Base-by-base conservation (phyloP, 768 basidiomycete genomes). In the Hebeloma cylindrosporum region DNA sequence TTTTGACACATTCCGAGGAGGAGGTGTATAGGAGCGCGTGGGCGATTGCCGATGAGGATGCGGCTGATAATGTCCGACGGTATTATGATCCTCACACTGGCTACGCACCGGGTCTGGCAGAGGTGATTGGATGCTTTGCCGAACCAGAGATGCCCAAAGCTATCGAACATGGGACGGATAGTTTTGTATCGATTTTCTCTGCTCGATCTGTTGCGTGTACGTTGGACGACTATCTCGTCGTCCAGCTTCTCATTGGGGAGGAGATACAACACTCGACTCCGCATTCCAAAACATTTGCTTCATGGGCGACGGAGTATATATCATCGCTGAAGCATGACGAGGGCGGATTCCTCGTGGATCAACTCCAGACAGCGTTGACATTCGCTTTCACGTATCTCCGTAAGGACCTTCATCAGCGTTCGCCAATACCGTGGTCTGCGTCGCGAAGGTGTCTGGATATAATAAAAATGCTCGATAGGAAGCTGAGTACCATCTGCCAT, bases 81-180 rank as follows among this genome's bases (percentile, higher is more conserved):
- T 16, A 21, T 9, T 22, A 44, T 34, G n/a, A 23, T 7, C 10
- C 3, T 26, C 34, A 44, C 34, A 27, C 34, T 11, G 43, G 43
- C 22, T 44, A 25, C 20, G n/a, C 33, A 16, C 43, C 43, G 10
- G 43, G 43, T 31, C 14, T 44, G n/a, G 43, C 33, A 14, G 43
- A 44, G 33, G 32, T 44, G 4, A 44, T 44, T 17, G 21, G 22
- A 23, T 44, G 43, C 25, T 44, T 44, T 20, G 33, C 32, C 9
- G 43, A 44, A 22, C n/a, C 43, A 20, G 43, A 44, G 10, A 44
- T 44, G 43, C 43, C 43, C 4, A 44, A 44, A 44, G 20, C 43
- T 20, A 26, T 44, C n/a, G 43, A 44, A 27, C 43, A 44, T 23
- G 43, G 43, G 7, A 34, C 31, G 17, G 43, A 44, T 29, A 10